Conservation (phyloP, 2,329 filamentous ascomycete species). For the Trichoderma sp. region DNA sequence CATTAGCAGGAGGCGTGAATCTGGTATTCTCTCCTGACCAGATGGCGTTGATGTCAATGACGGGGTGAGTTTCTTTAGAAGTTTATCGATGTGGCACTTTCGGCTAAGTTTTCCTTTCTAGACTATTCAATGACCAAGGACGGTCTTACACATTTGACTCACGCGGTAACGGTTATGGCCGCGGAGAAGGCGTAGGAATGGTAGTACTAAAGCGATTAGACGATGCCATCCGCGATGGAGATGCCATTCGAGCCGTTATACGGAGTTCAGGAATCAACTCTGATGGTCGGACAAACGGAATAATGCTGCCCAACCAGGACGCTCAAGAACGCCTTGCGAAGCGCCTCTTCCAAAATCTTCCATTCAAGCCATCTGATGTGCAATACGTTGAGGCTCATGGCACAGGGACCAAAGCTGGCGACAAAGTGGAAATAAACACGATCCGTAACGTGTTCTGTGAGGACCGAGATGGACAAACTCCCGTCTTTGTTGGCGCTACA, state of each 20-base stretch:
- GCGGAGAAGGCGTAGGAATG: conserved; percentile 44
- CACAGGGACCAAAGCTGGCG: conserved; percentile 31
- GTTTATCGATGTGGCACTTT: not conserved
- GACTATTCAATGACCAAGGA: conserved; percentile 18
- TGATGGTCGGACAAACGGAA: conserved; percentile 48
- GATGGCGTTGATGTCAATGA: conserved; percentile 17
- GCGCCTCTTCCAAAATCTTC: not conserved
- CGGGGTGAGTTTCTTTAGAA: not conserved
- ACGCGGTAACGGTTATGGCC: conserved; percentile 53
- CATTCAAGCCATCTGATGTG: not conserved
- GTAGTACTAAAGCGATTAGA: conserved; percentile 51
- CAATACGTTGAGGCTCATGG: conserved; percentile 26
- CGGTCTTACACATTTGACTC: conserved; percentile 42
- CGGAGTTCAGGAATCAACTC: conserved; percentile 43
- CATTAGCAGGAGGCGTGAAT: conserved; percentile 48
- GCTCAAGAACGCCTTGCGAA: conserved; percentile 36
- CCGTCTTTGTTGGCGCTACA: conserved; percentile 2
- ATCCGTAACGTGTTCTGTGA: conserved; percentile 22
- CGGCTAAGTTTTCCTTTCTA: not conserved
- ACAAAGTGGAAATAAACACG: conserved; percentile 28
- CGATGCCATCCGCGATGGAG: conserved; percentile 48
- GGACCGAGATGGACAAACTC: not conserved
- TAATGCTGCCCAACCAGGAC: conserved; percentile 38
- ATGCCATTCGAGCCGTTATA: conserved; percentile 45
- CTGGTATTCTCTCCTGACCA: conserved; percentile 35